phyloP scores from a whole-genome alignment of 2,329 filamentous ascomycete species.

The Penicillium sp. region DNA sequence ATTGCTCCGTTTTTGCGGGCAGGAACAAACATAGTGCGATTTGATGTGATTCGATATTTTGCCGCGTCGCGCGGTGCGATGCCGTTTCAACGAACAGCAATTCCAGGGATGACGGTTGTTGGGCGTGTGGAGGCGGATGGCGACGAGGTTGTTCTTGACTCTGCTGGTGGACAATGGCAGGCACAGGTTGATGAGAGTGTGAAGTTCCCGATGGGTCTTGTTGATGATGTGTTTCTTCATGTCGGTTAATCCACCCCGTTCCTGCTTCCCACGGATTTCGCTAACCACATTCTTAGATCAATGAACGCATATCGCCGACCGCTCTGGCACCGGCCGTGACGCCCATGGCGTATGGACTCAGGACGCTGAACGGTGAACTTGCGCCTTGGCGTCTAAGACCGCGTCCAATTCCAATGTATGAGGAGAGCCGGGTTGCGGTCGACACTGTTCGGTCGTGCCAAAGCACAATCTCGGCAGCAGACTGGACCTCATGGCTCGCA shows the following conservation, averaged over 20 bases:
- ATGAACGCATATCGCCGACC: conserved; percentile 26
- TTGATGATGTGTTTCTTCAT: conserved; percentile 50
- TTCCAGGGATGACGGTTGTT: conserved; percentile 35
- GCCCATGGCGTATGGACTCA: conserved; percentile 36
- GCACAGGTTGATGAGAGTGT: conserved; percentile 27
- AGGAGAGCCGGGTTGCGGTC: conserved; percentile 29
- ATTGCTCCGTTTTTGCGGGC: conserved; percentile 29
- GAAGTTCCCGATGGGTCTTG: conserved; percentile 31
- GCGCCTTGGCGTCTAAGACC: conserved; percentile 46
- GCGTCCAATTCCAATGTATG: conserved; percentile 44
- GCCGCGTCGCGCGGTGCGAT: conserved; percentile 32
- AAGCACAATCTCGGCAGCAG: not conserved
- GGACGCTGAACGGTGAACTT: conserved; percentile 46
- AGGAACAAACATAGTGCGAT: conserved; percentile 30
- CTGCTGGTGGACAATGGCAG: conserved; percentile 20
- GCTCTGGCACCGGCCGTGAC: not conserved
- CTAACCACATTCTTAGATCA: conserved; percentile 22
- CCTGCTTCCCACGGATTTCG: not conserved
- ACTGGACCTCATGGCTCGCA: conserved; percentile 23
- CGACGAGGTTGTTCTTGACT: conserved; percentile 22
- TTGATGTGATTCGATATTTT: conserved; percentile 36
- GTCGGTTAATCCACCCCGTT: conserved; percentile 24
- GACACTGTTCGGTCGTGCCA: conserved; percentile 30
- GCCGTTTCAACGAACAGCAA: conserved; percentile 34
- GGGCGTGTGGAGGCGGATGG: conserved; percentile 25